A percentile compares a stretch with the other conserved stretches of the same genome.
These are phyloP conservation scores for Xylaria flabelliformis DNA, from an alignment of 495 filamentous ascomycete genomes.

Conservation along the genomic window DNA sequence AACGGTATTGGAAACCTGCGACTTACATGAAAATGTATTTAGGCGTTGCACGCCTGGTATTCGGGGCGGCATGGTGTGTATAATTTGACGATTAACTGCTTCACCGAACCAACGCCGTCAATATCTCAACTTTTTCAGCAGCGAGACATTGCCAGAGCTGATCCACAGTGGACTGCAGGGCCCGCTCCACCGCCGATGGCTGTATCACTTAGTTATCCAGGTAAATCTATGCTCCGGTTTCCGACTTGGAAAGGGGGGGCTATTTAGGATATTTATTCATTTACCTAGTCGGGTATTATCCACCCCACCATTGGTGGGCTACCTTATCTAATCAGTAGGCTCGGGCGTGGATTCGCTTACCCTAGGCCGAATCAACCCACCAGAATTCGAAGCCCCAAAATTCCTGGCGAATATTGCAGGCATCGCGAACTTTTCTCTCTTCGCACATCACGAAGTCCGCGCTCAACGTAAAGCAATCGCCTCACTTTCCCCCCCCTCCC, in stretches of 20 bases:
- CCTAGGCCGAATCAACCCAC: conserved; percentile 30
- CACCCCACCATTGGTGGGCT: not conserved
- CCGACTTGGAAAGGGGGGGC: not conserved
- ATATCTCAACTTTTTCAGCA: conserved; percentile 28
- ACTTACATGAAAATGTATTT: conserved; percentile 66
- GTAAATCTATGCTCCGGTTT: not conserved
- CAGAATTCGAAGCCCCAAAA: conserved; percentile 31
- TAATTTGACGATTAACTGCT: conserved; percentile 4
- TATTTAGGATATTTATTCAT: not conserved
- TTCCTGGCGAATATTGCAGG: conserved; percentile 37
- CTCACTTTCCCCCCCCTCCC: conserved; percentile 60
- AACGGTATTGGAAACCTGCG: not conserved
- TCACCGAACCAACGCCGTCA: not conserved
- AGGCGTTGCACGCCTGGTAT: conserved; percentile 68
- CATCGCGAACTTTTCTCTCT: conserved; percentile 36
- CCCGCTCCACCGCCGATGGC: not conserved
- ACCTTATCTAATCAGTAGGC: conserved; percentile 8
- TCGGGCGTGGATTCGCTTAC: conserved; percentile 26
- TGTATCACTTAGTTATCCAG: not conserved
- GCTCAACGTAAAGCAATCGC: conserved; percentile 49
- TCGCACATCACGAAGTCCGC: conserved; percentile 35
- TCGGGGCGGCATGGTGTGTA: conserved; percentile 73
- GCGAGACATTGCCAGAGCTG: not conserved
- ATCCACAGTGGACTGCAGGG: conserved; percentile 2
- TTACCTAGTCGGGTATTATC: not conserved